Percentiles rank a stretch among this genome's conserved stretches.
Conservation (phyloP, 139 green algal genomes). For the Chlamydomonas eustigma region DNA sequence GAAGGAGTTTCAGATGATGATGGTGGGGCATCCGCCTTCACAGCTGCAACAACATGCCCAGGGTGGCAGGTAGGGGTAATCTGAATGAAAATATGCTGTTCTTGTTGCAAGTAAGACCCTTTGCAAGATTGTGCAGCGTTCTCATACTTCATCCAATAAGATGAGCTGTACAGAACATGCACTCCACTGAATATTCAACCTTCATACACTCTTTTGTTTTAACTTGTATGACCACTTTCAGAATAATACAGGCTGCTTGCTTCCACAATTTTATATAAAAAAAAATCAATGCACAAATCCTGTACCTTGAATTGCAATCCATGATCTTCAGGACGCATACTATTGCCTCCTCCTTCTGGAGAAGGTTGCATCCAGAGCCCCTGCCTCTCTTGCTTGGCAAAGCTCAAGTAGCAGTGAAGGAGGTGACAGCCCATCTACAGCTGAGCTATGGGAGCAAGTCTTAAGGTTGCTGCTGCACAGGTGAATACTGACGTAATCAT, state of each 20-base stretch:
- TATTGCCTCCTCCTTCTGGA: conserved; percentile 71
- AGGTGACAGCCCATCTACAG: not conserved
- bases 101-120: not conserved
- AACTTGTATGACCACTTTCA: too few species aligned
- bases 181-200: too few species aligned
- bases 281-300: too few species aligned
- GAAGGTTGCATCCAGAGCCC: conserved; percentile 30
- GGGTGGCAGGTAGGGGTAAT: conserved; percentile 1
- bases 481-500: not conserved
- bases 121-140: too few species aligned
- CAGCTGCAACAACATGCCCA: not conserved
- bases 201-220: too few species aligned
- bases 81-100: not conserved
- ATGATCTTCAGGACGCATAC: conserved; percentile 79
- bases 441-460: conserved; percentile 22
- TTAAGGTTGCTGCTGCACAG: conserved; percentile 45
- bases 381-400: conserved; percentile 5
- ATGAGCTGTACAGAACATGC: too few species aligned
- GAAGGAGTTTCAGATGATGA: conserved; percentile 2
- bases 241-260: too few species aligned
- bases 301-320: too few species aligned
- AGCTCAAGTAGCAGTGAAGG: not conserved
- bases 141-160: too few species aligned
- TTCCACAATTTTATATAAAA: too few species aligned
- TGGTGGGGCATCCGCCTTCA: not conserved